Conservation (phyloP, 768 basidiomycete species). For the Pleurotus sapidus region DNA sequence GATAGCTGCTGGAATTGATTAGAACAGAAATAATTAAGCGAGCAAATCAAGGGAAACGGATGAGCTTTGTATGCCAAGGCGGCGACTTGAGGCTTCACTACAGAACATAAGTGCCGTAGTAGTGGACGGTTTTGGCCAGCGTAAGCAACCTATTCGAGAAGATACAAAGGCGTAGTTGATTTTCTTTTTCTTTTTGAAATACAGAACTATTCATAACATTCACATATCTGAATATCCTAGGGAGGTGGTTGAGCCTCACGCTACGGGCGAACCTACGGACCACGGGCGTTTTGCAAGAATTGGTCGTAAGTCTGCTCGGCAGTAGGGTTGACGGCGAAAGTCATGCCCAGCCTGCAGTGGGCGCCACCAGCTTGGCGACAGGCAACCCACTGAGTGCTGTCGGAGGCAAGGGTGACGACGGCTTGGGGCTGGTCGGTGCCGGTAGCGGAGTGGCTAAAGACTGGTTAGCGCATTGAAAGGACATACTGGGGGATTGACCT, state of each 20-base stretch:
- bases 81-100: too few species aligned
- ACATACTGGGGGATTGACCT: too few species aligned
- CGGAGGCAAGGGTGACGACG: not conserved
- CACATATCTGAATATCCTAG: too few species aligned
- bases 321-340: not conserved
- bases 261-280: not conserved
- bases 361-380: not conserved
- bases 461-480: too few species aligned
- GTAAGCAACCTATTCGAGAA: too few species aligned
- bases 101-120: constrained; percentile 23
- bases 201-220: too few species aligned
- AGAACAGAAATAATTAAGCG: constrained; percentile 45
- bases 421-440: not conserved
- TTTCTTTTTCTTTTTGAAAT: too few species aligned
- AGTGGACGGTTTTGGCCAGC: too few species aligned
- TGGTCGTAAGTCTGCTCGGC: not conserved
- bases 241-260: not conserved
- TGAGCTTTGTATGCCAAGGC: too few species aligned
- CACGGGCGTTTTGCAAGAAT: not conserved
- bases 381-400: not conserved
- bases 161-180: too few species aligned
- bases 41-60: constrained; percentile 41
- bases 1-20: constrained; percentile 36
- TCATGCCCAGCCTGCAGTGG: not conserved
- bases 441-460: too few species aligned